These are phyloP conservation scores for Dryas octopetala DNA, from an alignment of 306 rosid genomes.

Conservation along the genomic window DNA sequence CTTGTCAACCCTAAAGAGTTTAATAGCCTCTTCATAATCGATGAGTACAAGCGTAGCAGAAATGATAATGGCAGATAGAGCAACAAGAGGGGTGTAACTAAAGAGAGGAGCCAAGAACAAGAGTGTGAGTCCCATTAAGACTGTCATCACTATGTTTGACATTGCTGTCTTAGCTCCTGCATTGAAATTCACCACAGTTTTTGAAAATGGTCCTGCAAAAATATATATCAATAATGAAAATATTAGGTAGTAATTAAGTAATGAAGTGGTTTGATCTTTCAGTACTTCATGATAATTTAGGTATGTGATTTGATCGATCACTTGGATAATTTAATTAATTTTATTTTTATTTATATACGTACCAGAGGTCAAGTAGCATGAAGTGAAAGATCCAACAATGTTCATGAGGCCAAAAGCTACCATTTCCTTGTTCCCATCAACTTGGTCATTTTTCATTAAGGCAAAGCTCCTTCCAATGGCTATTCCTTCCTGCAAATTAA, in stretches of 20 bases:
- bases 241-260: too few relatives aligned
- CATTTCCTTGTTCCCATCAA: slow-evolving; percentile 96
- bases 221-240: too few relatives aligned
- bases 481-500: slow-evolving; percentile 74
- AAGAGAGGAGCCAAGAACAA: slow-evolving; percentile 75
- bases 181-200: slow-evolving; percentile 83
- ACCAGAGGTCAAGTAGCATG: slow-evolving; percentile 96
- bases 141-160: slow-evolving; percentile 62
- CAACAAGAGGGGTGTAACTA: slow-evolving; percentile 77
- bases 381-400: slow-evolving; percentile 71
- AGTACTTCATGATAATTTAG: too few relatives aligned
- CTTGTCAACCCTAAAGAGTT: slow-evolving; percentile 77
- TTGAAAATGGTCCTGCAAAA: slow-evolving; percentile 81
- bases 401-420: slow-evolving; percentile 88
- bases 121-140: slow-evolving; percentile 53
- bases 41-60: slow-evolving; percentile 81
- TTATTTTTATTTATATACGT: background rate
- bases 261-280: too few relatives aligned
- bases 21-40: slow-evolving; percentile 37
- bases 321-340: too few relatives aligned
- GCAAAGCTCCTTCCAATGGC: slow-evolving; percentile 94
- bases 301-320: too few relatives aligned
- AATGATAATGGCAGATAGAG: slow-evolving; percentile 71
- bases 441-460: slow-evolving; percentile 54
- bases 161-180: slow-evolving; percentile 73